These are phyloP conservation scores for Tricholomella constricta DNA, from an alignment of 768 basidiomycete genomes.

Conservation along the genomic window DNA sequence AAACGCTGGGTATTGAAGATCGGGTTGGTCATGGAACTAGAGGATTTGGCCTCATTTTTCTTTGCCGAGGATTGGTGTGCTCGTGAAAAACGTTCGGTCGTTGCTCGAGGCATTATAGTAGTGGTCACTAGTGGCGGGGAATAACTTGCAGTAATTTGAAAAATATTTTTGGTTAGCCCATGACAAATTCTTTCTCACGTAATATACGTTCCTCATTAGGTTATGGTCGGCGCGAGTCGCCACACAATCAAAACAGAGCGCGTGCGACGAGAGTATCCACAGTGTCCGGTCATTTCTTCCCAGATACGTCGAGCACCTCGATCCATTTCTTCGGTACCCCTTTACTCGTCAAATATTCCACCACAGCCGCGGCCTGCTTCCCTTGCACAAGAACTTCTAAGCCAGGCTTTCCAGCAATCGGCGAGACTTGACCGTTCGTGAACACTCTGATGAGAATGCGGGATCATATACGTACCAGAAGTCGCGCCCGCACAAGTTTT, in stretches of 20 bases:
- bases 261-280: no score
- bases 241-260: no score
- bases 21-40: conserved; percentile 69
- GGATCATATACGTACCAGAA: conserved; percentile 58
- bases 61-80: conserved; percentile 67
- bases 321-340: conserved; percentile 89
- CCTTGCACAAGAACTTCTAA: conserved; percentile 85
- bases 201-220: no score
- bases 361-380: conserved; percentile 68
- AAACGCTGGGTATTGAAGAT: conserved; percentile 95
- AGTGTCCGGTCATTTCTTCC: no score
- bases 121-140: neutral
- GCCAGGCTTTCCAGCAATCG: conserved; percentile 57
- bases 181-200: neutral
- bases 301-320: conserved; percentile 47
- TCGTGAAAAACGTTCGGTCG: conserved; percentile 69
- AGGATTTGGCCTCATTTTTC: conserved; percentile 44
- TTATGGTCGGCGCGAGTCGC: no score
- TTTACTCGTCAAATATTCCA: conserved; percentile 62
- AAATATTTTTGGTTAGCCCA: neutral
- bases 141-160: neutral
- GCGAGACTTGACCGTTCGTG: no score
- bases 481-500: conserved; percentile 80
- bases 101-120: conserved; percentile 91
- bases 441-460: no score